Evolutionary conservation across 495 filamentous ascomycete species (phyloP).

Genomic region (Aspergillus baeticus): DNA sequence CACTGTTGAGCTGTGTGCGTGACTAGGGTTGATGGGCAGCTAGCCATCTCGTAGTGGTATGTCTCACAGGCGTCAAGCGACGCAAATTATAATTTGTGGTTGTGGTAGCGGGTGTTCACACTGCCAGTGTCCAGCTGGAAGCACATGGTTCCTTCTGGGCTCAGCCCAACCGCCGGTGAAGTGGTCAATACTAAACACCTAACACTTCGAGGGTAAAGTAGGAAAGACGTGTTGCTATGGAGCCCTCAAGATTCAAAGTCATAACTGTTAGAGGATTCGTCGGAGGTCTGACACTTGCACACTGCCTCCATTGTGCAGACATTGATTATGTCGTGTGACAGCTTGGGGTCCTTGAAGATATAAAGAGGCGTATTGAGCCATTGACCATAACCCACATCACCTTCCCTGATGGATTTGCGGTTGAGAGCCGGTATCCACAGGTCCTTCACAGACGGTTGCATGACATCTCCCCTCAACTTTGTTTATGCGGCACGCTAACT

Average conservation of each 20-base stretch:
- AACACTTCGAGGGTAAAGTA: not conserved
- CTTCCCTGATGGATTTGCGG: conserved; percentile 8
- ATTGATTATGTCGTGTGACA: conserved; percentile 53
- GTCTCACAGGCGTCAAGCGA: too few relatives aligned
- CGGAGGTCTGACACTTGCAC: conserved; percentile 47
- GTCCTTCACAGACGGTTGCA: not conserved
- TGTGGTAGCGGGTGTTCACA: too few relatives aligned
- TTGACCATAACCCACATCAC: not conserved
- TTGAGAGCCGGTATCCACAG: conserved; percentile 6
- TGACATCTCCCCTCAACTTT: not conserved
- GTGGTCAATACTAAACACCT: too few relatives aligned
- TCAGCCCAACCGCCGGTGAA: too few relatives aligned
- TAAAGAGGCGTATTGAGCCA: conserved; percentile 18
- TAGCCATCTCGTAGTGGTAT: too few relatives aligned
- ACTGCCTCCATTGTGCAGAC: conserved; percentile 38
- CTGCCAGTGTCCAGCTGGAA: too few relatives aligned
- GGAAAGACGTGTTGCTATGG: not conserved
- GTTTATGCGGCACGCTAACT: not conserved
- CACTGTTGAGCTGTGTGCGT: too few relatives aligned
- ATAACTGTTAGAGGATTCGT: conserved; percentile 53
- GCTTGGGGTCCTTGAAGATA: conserved; percentile 37
- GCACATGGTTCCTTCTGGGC: too few relatives aligned
- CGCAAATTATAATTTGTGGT: too few relatives aligned
- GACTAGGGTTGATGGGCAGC: too few relatives aligned
- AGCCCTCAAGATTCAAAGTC: conserved; percentile 33